Base-by-base conservation (phyloP, 176 grass and related monocot genomes). In the Chrysopogon serrulatus region DNA sequence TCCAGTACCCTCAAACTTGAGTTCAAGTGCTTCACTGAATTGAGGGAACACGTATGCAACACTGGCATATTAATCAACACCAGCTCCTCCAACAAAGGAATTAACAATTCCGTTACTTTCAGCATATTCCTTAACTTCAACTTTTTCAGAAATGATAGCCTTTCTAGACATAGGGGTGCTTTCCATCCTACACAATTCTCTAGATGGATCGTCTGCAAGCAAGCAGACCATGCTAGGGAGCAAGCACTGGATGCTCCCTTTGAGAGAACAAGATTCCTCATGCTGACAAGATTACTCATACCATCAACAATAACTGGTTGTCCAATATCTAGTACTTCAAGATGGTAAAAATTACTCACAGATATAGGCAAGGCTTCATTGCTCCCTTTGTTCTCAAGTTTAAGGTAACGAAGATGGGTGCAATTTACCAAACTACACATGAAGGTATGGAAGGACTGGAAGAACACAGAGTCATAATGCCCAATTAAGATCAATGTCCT, bases 321-420 rank as follows among this genome's bases (percentile, higher is more conserved):
- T 35, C 62, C 31, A 2, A 77, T 31, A 65, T 90, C 75, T n/a
- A 89, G 48, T 59, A 78, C 82, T 69, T 87, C 59, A 48, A 92
- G 83, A 74, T 87, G 78, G 27, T 28, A 82, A 1, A 49, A 66
- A 5, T 61, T 78, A 16, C 44, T 71, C 17, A 93, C 9, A 59
- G 56, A 0, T 31, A 13, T 18, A 67, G 15, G 33, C 10, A 88
- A 6, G n/a, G 0, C 2, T 54, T 4, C 26, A 16, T 3, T 6
- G 8, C 1, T 0, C 3, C 15, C 4, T 12, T 16, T 5, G 9
- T 42, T 8, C 5, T 10, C 2, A 49, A 66, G 9, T 78, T 77
- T 63, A 54, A 90, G 65, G 37, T 81, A 84, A 9, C 89, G 81
- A 60, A 91, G 59, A 70, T 80, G 84, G 23, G 0, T 17, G 49